Percentiles rank a stretch among this genome's conserved stretches.
These are phyloP conservation scores for Artemisia annua DNA, from an alignment of 129 eudicot genomes.

Conservation along the genomic window DNA sequence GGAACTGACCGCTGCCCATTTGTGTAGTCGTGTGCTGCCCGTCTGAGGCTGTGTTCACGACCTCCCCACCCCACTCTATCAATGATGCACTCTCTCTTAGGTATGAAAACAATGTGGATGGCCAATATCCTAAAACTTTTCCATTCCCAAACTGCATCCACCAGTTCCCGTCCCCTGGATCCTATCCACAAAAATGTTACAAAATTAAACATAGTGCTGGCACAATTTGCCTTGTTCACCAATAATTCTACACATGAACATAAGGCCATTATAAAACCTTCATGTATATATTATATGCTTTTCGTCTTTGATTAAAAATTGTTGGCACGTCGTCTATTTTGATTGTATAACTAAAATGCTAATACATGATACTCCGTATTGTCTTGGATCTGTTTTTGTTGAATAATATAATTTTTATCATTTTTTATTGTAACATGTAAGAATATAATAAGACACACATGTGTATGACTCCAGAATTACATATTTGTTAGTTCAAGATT, in stretches of 20 bases:
- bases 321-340: too few species aligned
- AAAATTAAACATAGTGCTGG: neutral
- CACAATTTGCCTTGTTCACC: neutral
- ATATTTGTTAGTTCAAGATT: neutral
- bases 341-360: too few species aligned
- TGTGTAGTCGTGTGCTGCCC: constrained; percentile 84
- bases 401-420: too few species aligned
- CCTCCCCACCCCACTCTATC: constrained; percentile 94
- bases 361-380: too few species aligned
- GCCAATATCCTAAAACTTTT: constrained; percentile 85
- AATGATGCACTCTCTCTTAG: constrained; percentile 61
- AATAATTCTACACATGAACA: neutral
- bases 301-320: too few species aligned
- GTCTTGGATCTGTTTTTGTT: too few species aligned
- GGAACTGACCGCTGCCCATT: constrained; percentile 94
- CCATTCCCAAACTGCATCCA: constrained; percentile 89
- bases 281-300: neutral
- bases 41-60: constrained; percentile 68
- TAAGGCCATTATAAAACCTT: neutral
- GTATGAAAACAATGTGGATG: constrained; percentile 59
- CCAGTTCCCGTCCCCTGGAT: constrained; percentile 84
- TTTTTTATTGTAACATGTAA: too few species aligned
- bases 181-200: constrained; percentile 40
- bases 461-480: neutral
- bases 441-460: too few species aligned